These are phyloP conservation scores for Daldinia loculata DNA, from an alignment of 495 filamentous ascomycete genomes.

Conservation along the genomic window DNA sequence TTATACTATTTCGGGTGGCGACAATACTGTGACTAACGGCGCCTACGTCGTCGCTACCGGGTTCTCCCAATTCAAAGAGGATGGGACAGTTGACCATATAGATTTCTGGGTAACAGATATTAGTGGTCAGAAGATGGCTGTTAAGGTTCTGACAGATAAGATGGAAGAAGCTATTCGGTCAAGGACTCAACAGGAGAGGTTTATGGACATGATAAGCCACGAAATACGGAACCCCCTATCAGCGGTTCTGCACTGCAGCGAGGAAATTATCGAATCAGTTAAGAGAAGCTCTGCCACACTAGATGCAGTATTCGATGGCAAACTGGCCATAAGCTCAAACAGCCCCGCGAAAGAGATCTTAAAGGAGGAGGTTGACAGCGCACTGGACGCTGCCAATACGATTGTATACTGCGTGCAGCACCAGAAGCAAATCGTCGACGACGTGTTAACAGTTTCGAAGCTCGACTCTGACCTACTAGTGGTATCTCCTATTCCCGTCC, in stretches of 20 bases:
- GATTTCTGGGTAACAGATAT: constrained; percentile 54
- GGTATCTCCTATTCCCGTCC: constrained; percentile 71
- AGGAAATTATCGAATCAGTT: constrained; percentile 69
- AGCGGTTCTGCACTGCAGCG: constrained; percentile 74
- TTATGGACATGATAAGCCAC: constrained; percentile 80
- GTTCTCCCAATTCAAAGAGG: constrained; percentile 49
- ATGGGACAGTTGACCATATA: constrained; percentile 51
- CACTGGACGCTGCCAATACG: constrained; percentile 75
- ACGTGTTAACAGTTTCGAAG: constrained; percentile 81
- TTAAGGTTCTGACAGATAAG: constrained; percentile 48
- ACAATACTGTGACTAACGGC: constrained; percentile 29
- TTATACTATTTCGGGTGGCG: constrained; percentile 33
- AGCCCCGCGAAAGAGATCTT: constrained; percentile 13
- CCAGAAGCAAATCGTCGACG: constrained; percentile 82
- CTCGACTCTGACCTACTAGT: constrained; percentile 76
- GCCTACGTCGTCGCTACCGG: constrained; percentile 26
- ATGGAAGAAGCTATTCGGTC: constrained; percentile 57
- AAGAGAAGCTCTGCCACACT: constrained; percentile 17
- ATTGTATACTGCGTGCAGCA: constrained; percentile 79
- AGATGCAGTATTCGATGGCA: constrained; percentile 15
- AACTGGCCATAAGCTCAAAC: not conserved
- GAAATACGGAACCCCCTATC: constrained; percentile 79
- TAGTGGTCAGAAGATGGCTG: constrained; percentile 51
- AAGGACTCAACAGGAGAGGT: constrained; percentile 69
- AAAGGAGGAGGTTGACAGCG: constrained; percentile 54